Conservation (phyloP, 2,329 filamentous ascomycete genomes). For the Ophiostoma pallidulum region DNA sequence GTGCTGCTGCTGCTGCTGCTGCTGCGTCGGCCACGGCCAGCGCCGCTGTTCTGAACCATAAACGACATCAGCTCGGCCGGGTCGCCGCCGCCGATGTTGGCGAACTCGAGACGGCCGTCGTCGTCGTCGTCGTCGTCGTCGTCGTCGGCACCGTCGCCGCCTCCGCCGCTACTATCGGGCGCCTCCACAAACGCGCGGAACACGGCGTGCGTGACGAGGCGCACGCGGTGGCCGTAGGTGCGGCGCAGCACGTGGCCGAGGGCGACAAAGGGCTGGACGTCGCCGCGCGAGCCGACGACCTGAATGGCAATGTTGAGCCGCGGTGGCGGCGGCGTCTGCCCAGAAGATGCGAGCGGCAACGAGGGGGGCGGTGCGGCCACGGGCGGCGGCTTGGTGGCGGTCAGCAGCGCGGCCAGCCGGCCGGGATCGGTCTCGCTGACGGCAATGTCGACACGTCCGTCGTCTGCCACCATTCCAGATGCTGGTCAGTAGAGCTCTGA, state of each 20-base stretch:
- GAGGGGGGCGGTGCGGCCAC: constrained; percentile 44
- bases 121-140: not conserved
- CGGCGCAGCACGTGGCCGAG: constrained; percentile 56
- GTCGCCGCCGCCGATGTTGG: constrained; percentile 60
- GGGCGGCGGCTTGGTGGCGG: constrained; percentile 45
- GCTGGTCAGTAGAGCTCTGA: too few relatives aligned
- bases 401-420: constrained; percentile 57
- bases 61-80: constrained; percentile 73
- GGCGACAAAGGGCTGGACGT: constrained; percentile 68
- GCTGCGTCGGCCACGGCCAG: too few relatives aligned
- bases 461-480: too few relatives aligned
- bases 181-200: constrained; percentile 62
- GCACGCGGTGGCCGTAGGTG: constrained; percentile 60
- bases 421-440: constrained; percentile 59
- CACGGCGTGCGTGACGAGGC: constrained; percentile 61
- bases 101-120: constrained; percentile 53
- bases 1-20: constrained; percentile 39
- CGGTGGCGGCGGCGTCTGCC: constrained; percentile 43
- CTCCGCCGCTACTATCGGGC: too few relatives aligned
- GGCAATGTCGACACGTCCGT: constrained; percentile 71
- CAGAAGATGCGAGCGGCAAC: too few relatives aligned
- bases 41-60: constrained; percentile 89
- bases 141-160: too few relatives aligned
- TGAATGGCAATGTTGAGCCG: constrained; percentile 63
- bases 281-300: constrained; percentile 64